phyloP scores from a whole-genome alignment of 2,329 filamentous ascomycete species.

The Capronia americana region DNA sequence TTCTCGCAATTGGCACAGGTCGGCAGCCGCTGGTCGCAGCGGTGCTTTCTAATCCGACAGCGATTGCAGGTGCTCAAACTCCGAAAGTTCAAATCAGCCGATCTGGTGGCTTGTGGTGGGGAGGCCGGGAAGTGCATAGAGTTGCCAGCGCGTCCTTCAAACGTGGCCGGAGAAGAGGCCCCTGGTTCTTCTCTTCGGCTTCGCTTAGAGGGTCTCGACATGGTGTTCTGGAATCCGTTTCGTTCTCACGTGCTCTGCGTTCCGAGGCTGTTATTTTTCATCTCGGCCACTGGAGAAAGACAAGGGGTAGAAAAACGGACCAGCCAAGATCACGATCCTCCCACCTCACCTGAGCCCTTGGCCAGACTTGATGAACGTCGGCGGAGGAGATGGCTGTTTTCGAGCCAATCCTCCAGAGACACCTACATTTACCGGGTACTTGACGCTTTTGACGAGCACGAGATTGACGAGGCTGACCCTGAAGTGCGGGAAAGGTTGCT shows the following conservation, averaged over 20 bases:
- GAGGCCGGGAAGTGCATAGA: not conserved
- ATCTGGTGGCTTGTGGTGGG: not conserved
- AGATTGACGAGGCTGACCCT: no score
- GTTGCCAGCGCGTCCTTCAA: not conserved
- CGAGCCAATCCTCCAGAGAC: not conserved
- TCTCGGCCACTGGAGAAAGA: not conserved
- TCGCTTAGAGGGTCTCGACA: not conserved
- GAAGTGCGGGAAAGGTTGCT: no score
- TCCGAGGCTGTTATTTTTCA: not conserved
- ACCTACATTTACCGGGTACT: not conserved
- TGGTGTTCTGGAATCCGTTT: not conserved
- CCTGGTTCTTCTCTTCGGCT: conserved; percentile 1
- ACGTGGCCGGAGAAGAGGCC: not conserved
- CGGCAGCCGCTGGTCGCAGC: not conserved
- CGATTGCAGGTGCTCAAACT: conserved; percentile 2
- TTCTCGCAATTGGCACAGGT: conserved; percentile 2
- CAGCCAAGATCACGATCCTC: not conserved
- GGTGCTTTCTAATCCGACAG: not conserved
- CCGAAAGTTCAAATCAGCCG: conserved; percentile 1
- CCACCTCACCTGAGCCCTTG: not conserved
- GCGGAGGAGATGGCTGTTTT: not conserved
- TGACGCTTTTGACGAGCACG: no score
- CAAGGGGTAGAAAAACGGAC: not conserved
- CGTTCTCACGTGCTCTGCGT: not conserved
- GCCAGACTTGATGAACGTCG: not conserved